Evolutionary conservation across 1,284 basidiomycete species (phyloP).

Genomic region (Sanghuangporus weigelae): DNA sequence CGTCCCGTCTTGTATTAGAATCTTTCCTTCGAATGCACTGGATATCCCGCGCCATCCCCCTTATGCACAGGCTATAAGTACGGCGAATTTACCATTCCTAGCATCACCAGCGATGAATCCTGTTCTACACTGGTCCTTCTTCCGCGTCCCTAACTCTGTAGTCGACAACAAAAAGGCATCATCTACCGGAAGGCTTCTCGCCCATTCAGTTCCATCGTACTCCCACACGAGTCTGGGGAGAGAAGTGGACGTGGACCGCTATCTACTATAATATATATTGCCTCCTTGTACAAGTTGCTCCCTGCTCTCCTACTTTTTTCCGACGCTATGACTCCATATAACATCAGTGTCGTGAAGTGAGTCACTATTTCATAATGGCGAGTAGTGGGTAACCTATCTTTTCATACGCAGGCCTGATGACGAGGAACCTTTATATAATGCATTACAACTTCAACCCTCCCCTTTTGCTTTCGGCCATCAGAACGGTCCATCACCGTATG

Average conservation of each 20-base stretch:
- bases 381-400: neutral
- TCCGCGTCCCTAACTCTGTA: neutral
- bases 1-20: neutral
- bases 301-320: neutral
- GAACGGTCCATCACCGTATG: neutral
- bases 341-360: conserved; percentile 14
- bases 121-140: neutral
- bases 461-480: conserved; percentile 1
- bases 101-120: neutral
- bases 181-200: neutral
- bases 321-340: conserved; percentile 6
- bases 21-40: neutral
- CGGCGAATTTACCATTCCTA: neutral
- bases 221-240: neutral
- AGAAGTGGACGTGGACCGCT: conserved; percentile 9
- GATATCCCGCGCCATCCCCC: neutral
- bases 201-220: neutral
- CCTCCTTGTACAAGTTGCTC: neutral
- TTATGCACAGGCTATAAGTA: conserved; percentile 6
- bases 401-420: conserved; percentile 10
- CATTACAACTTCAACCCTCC: conserved; percentile 6
- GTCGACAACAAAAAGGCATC: neutral
- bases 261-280: conserved; percentile 8
- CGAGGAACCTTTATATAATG: conserved; percentile 4
- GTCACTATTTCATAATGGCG: neutral